Conservation (phyloP, 2,329 filamentous ascomycete species). For the Stachybotrys chartarum region DNA sequence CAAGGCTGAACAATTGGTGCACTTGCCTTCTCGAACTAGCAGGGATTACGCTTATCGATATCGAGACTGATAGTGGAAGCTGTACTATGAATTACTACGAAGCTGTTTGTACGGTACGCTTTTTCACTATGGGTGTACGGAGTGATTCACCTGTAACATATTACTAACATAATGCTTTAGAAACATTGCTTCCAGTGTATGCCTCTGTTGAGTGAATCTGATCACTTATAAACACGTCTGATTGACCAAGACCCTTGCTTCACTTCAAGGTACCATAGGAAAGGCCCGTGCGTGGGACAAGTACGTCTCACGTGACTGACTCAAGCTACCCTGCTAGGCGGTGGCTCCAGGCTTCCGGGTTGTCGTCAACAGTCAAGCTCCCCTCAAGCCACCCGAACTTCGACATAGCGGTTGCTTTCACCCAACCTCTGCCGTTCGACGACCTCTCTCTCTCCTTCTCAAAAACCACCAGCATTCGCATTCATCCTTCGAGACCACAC, state of each 20-base stretch:
- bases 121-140: too few species aligned
- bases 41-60: too few species aligned
- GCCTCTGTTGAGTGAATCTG: too few species aligned
- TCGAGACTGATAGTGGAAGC: too few species aligned
- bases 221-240: too few species aligned
- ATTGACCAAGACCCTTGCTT: too few species aligned
- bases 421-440: neutral
- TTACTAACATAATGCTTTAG: too few species aligned
- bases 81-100: too few species aligned
- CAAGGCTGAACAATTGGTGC: constrained; percentile 5
- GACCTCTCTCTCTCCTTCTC: neutral
- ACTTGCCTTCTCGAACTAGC: neutral
- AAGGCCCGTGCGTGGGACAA: neutral
- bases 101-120: too few species aligned
- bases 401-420: constrained; percentile 6
- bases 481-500: neutral
- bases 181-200: too few species aligned
- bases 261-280: too few species aligned
- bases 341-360: constrained; percentile 20
- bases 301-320: constrained; percentile 16
- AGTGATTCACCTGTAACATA: too few species aligned
- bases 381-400: constrained; percentile 5
- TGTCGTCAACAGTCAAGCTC: constrained; percentile 23
- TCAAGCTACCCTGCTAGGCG: constrained; percentile 15
- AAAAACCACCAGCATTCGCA: neutral